Evolutionary conservation across 495 filamentous ascomycete genomes (phyloP).

Genomic region (Aspergillus sparsus): DNA sequence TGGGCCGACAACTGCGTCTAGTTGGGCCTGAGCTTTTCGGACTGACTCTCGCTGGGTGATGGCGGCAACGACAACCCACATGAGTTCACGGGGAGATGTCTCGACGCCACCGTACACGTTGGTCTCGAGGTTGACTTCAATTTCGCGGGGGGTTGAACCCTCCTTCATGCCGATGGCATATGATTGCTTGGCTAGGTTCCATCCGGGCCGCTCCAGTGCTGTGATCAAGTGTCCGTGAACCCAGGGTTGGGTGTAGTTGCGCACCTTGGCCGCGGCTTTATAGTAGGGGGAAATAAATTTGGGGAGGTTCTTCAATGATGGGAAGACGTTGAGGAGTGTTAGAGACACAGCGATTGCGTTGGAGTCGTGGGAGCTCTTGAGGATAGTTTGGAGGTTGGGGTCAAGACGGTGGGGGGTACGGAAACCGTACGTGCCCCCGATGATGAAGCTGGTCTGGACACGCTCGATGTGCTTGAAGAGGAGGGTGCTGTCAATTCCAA

Average conservation of each 20-base stretch:
- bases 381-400: neutral
- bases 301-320: neutral
- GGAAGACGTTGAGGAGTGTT: neutral
- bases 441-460: conserved; percentile 1
- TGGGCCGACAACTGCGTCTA: conserved; percentile 1
- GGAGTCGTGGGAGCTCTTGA: neutral
- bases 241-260: neutral
- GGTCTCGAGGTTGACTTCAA: neutral
- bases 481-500: neutral
- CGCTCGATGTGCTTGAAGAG: neutral
- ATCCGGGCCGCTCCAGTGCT: neutral
- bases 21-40: neutral
- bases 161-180: neutral
- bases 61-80: conserved; percentile 1
- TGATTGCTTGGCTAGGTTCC: neutral
- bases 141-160: neutral
- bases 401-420: neutral
- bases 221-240: neutral
- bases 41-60: neutral
- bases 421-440: neutral
- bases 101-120: neutral
- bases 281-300: neutral
- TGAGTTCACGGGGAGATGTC: neutral
- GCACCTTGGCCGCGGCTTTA: neutral
- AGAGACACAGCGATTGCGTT: neutral